Evolutionary conservation across 2,329 filamentous ascomycete species (phyloP).

Genomic region (Aspergillus ibericus): DNA sequence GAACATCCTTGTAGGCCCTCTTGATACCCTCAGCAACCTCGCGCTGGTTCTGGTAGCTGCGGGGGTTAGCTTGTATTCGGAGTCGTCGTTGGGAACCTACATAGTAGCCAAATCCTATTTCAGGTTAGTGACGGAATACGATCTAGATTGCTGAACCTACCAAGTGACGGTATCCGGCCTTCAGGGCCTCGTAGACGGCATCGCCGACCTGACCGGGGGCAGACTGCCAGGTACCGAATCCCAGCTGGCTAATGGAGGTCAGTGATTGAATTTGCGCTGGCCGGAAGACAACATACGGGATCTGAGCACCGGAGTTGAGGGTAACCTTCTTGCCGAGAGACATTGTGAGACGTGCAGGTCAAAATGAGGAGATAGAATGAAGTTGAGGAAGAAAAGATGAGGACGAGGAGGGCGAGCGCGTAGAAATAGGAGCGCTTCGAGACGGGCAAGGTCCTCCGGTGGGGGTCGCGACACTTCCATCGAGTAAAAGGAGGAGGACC

Average conservation of each 20-base stretch:
- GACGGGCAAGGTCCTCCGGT: constrained; percentile 12
- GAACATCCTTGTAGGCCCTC: constrained; percentile 38
- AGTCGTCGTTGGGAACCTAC: constrained; percentile 21
- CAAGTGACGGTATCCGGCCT: constrained; percentile 43
- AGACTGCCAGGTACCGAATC: constrained; percentile 45
- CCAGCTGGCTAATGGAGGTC: constrained; percentile 33
- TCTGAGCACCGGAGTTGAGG: constrained; percentile 40
- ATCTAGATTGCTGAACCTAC: constrained; percentile 21
- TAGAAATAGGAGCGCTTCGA: constrained; percentile 9
- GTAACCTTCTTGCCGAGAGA: constrained; percentile 43
- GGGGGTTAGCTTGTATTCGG: background rate
- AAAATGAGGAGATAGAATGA: background rate
- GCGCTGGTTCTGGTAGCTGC: constrained; percentile 41
- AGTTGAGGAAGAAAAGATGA: background rate
- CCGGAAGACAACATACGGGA: constrained; percentile 33
- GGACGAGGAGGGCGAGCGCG: background rate
- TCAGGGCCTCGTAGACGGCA: constrained; percentile 41
- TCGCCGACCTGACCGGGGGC: constrained; percentile 41
- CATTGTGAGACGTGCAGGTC: constrained; percentile 25
- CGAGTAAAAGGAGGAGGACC: background rate
- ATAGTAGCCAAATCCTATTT: constrained; percentile 41
- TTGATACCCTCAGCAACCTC: constrained; percentile 38
- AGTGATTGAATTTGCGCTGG: background rate
- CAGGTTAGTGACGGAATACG: constrained; percentile 10
- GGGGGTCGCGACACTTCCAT: constrained; percentile 9